phyloP scores from a whole-genome alignment of 495 filamentous ascomycete genomes.

The Penicillium crystallinum region DNA sequence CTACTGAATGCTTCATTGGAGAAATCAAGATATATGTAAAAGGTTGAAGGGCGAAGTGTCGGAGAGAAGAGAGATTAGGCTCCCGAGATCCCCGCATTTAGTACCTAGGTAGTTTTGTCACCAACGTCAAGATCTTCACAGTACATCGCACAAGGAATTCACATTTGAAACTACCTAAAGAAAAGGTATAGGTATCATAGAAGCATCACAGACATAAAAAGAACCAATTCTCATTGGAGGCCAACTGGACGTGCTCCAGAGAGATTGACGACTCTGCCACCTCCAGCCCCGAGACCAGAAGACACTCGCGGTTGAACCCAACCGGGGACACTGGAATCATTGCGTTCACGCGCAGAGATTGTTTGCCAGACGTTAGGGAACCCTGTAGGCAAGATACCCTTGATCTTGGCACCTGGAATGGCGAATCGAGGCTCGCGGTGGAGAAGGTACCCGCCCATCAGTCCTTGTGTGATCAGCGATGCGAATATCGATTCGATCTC shows the following conservation, averaged over 20 bases:
- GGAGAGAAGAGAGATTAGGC: neutral
- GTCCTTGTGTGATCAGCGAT: conserved; percentile 70
- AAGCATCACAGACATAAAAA: neutral
- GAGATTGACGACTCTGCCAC: conserved; percentile 50
- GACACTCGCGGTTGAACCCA: conserved; percentile 46
- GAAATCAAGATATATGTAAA: neutral
- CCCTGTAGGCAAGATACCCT: conserved; percentile 54
- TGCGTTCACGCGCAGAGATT: conserved; percentile 40
- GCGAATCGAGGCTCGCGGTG: conserved; percentile 71
- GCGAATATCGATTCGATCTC: conserved; percentile 76
- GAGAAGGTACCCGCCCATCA: conserved; percentile 84
- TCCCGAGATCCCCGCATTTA: neutral
- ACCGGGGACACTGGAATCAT: conserved; percentile 46
- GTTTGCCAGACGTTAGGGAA: conserved; percentile 59
- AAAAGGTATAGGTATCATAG: conserved; percentile 1
- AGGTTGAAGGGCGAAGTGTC: conserved; percentile 7
- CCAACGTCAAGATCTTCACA: too few species aligned
- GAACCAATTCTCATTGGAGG: conserved; percentile 19
- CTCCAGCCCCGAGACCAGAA: conserved; percentile 16
- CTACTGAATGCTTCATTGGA: conserved; percentile 7
- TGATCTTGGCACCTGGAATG: conserved; percentile 69
- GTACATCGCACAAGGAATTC: too few species aligned
- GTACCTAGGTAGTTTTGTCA: too few species aligned
- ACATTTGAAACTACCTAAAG: neutral
- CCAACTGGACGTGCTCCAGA: conserved; percentile 50